Conservation (phyloP, 1,284 basidiomycete genomes). For the Fomitopsis palustris region DNA sequence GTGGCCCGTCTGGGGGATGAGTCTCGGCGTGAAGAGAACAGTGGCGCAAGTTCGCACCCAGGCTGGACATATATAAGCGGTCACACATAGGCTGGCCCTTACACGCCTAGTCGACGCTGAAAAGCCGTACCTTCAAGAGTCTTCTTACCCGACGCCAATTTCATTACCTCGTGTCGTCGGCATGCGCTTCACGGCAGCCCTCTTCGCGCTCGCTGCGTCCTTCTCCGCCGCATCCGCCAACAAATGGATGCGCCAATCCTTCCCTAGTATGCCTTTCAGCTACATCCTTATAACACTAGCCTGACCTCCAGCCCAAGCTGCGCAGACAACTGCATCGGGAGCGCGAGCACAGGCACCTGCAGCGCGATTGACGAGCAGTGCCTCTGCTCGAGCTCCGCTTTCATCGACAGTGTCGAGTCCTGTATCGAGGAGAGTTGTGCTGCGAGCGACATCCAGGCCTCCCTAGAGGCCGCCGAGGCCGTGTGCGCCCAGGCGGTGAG, state of each 20-base stretch:
- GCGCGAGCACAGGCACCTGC: conserved; percentile 41
- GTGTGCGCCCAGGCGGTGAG: conserved; percentile 51
- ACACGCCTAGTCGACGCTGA: too few species aligned
- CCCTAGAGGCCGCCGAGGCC: conserved; percentile 37
- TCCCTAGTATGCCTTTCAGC: conserved; percentile 43
- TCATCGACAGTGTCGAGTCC: conserved; percentile 40
- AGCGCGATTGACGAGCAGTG: conserved; percentile 41
- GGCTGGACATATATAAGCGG: too few species aligned
- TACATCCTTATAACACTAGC: too few species aligned
- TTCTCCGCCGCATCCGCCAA: conserved; percentile 37
- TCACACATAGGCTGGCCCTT: too few species aligned
- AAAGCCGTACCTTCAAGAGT: not conserved
- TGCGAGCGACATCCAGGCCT: conserved; percentile 42
- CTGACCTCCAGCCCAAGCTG: too few species aligned
- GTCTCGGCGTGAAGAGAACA: too few species aligned
- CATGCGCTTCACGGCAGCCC: conserved; percentile 54
- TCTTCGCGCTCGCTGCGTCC: conserved; percentile 39
- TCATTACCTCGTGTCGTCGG: conserved; percentile 13
- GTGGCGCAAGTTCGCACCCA: too few species aligned
- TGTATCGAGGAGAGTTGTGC: conserved; percentile 46
- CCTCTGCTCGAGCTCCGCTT: conserved; percentile 45
- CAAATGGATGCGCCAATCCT: conserved; percentile 25
- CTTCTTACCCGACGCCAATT: not conserved
- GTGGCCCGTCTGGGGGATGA: too few species aligned
- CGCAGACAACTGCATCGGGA: conserved; percentile 40